Percentiles rank a stretch among this genome's conserved stretches.
Conservation (phyloP, 768 basidiomycete genomes). For the Suillus decipiens region DNA sequence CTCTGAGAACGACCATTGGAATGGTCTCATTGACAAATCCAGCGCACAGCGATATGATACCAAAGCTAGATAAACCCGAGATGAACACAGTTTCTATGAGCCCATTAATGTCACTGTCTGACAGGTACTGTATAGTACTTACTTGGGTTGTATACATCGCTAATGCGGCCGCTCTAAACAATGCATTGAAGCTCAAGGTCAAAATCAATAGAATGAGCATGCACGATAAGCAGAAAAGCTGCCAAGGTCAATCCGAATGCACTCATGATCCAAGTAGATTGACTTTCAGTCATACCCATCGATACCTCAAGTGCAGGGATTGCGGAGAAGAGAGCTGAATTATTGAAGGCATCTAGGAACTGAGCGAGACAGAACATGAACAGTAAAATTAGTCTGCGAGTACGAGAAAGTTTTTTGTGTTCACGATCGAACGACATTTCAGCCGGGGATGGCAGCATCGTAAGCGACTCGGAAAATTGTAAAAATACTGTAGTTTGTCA, state of each 20-base stretch:
- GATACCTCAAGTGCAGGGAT: slow-evolving; percentile 35
- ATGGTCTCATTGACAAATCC: too few species aligned
- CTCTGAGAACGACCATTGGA: too few species aligned
- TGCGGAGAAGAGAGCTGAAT: slow-evolving; percentile 40
- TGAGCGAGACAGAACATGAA: slow-evolving; percentile 42
- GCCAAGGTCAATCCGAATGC: slow-evolving; percentile 46
- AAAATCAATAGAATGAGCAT: slow-evolving; percentile 16
- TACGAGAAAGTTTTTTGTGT: slow-evolving; percentile 19
- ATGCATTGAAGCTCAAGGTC: background rate
- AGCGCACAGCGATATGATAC: too few species aligned
- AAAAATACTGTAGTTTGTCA: slow-evolving; percentile 2
- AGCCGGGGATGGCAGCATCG: slow-evolving; percentile 14
- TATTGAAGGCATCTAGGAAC: slow-evolving; percentile 47
- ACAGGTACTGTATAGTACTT: too few species aligned
- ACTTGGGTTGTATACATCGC: too few species aligned
- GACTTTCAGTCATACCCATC: slow-evolving; percentile 22
- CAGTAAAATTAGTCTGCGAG: slow-evolving; percentile 34
- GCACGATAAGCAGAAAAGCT: slow-evolving; percentile 39
- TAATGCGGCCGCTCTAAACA: slow-evolving; percentile 26
- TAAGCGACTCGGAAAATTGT: background rate
- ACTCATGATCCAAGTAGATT: slow-evolving; percentile 42
- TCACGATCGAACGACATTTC: slow-evolving; percentile 8
- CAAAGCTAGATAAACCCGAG: too few species aligned
- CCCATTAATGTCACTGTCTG: too few species aligned
- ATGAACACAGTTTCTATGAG: too few species aligned